phyloP scores from a whole-genome alignment of 192 early-diverging fungal genomes.

The Dimargaris cristalligena region DNA sequence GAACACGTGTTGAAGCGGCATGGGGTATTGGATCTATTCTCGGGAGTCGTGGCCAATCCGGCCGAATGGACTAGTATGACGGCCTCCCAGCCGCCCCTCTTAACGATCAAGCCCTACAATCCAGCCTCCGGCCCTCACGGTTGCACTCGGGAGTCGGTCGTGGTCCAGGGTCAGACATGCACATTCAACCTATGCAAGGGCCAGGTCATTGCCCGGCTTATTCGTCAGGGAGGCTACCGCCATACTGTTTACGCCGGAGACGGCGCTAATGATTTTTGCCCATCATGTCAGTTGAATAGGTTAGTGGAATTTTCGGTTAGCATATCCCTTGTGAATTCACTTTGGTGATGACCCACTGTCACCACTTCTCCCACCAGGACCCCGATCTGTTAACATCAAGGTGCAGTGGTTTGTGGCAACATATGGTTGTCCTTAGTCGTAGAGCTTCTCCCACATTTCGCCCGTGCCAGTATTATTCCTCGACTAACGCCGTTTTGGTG shows the following conservation, averaged over 20 bases:
- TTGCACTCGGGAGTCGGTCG: not conserved
- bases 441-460: too few relatives aligned
- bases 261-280: constrained; percentile 10
- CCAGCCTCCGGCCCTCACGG: not conserved
- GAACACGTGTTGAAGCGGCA: not conserved
- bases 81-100: not conserved
- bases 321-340: too few relatives aligned
- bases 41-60: constrained; percentile 1
- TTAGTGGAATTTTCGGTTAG: constrained; percentile 1
- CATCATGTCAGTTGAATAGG: not conserved
- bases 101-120: not conserved
- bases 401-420: too few relatives aligned
- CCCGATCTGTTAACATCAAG: too few relatives aligned
- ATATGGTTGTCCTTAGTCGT: too few relatives aligned
- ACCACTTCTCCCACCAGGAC: too few relatives aligned
- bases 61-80: not conserved
- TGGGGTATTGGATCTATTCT: constrained; percentile 5
- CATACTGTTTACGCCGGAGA: not conserved
- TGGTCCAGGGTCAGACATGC: not conserved
- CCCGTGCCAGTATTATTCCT: too few relatives aligned
- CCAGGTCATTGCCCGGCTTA: not conserved
- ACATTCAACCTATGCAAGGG: constrained; percentile 9
- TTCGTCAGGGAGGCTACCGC: not conserved
- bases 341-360: too few relatives aligned
- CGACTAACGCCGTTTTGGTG: too few relatives aligned